Percentiles rank a stretch among this genome's conserved stretches.
phyloP scores from a whole-genome alignment of 2,329 filamentous ascomycete species.

The Dothideomycetes sp. region DNA sequence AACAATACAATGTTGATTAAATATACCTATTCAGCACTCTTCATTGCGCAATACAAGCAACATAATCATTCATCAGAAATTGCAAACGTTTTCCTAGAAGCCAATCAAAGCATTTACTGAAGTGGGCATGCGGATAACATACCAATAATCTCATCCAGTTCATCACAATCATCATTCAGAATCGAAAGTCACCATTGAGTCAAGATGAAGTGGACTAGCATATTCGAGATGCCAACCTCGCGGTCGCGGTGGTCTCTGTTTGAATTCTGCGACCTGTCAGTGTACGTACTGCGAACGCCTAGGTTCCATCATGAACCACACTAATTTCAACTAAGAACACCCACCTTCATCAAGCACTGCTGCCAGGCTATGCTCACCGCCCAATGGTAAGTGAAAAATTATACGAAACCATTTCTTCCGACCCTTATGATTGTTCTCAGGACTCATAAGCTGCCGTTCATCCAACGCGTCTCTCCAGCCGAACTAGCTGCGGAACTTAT shows the following conservation, averaged over 20 bases:
- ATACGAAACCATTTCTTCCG: too few species aligned
- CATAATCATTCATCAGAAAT: too few species aligned
- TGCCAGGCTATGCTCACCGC: conserved; percentile 55
- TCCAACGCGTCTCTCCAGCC: conserved; percentile 49
- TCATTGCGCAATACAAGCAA: too few species aligned
- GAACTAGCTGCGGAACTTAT: conserved; percentile 50
- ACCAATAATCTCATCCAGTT: too few species aligned
- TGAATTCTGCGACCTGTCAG: conserved; percentile 18
- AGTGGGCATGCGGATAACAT: too few species aligned
- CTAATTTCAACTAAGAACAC: conserved; percentile 34
- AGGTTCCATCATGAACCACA: conserved; percentile 3
- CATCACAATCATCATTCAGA: too few species aligned
- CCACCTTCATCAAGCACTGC: conserved; percentile 50
- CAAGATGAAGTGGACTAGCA: conserved; percentile 3
- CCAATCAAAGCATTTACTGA: too few species aligned
- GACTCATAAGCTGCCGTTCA: conserved; percentile 46
- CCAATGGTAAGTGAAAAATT: too few species aligned
- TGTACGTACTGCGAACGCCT: conserved; percentile 13
- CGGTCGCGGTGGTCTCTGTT: conserved; percentile 19
- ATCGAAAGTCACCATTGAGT: neutral
- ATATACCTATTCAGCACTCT: too few species aligned
- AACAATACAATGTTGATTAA: too few species aligned
- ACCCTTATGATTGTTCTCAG: too few species aligned
- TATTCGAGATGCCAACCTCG: conserved; percentile 13
- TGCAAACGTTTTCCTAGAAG: too few species aligned